Percentiles rank a stretch among this genome's conserved stretches.
Conservation (phyloP, 768 basidiomycete species). For the Pleurotus eryngii region DNA sequence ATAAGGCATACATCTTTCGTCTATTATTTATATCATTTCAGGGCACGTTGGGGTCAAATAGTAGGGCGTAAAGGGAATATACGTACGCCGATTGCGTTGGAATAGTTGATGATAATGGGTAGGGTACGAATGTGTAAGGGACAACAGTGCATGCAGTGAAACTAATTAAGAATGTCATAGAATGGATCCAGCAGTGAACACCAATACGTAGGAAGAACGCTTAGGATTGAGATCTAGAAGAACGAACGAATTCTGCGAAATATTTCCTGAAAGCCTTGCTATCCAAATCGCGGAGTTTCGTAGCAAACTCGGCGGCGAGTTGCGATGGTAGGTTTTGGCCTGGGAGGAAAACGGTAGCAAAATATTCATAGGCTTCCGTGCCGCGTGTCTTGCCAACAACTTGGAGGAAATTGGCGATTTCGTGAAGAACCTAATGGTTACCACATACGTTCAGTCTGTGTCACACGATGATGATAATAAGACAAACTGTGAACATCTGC, state of each 20-base stretch:
- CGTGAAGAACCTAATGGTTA: slow-evolving; percentile 70
- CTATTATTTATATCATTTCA: background rate
- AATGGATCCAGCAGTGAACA: background rate
- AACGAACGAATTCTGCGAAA: slow-evolving; percentile 79
- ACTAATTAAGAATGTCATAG: background rate
- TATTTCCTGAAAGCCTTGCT: slow-evolving; percentile 80
- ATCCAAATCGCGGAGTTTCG: slow-evolving; percentile 72
- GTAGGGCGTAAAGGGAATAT: background rate
- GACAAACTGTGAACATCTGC: slow-evolving; percentile 74
- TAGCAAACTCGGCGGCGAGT: slow-evolving; percentile 72
- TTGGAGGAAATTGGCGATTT: slow-evolving; percentile 85
- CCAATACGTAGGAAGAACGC: background rate
- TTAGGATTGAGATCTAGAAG: slow-evolving; percentile 62
- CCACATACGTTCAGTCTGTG: background rate
- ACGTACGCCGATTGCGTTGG: background rate
- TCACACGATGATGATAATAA: background rate
- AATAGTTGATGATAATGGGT: background rate
- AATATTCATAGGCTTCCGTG: slow-evolving; percentile 78
- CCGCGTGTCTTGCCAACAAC: slow-evolving; percentile 73
- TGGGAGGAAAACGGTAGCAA: slow-evolving; percentile 78
- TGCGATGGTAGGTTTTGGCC: slow-evolving; percentile 84
- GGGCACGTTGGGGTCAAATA: background rate
- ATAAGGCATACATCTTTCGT: background rate
- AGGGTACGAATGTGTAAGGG: background rate
- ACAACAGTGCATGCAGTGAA: background rate